Percentiles rank a stretch among this genome's conserved stretches.
These are phyloP conservation scores for Saitozyma sp. DNA, from an alignment of 768 basidiomycete species.

Conservation along the genomic window DNA sequence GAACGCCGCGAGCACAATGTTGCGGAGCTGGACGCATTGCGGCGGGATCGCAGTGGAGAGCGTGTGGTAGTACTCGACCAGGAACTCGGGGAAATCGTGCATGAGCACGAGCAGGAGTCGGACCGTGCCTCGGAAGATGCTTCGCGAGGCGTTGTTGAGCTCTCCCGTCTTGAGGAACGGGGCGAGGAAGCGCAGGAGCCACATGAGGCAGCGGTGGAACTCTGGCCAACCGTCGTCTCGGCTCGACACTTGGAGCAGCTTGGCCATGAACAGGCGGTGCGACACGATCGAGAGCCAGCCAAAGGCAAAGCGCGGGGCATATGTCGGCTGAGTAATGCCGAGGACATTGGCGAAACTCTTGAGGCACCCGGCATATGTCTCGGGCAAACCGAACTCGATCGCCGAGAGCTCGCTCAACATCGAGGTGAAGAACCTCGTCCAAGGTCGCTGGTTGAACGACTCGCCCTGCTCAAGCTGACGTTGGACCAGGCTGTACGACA, in stretches of 20 bases:
- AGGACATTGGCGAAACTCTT: conserved; percentile 89
- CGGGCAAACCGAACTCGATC: conserved; percentile 79
- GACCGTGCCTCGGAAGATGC: conserved; percentile 85
- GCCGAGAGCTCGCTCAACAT: conserved; percentile 86
- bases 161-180: conserved; percentile 79
- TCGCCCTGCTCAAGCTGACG: conserved; percentile 90
- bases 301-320: conserved; percentile 97
- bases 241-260: conserved; percentile 72
- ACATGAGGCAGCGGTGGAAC: conserved; percentile 90
- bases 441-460: conserved; percentile 93
- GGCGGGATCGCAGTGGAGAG: conserved; percentile 90
- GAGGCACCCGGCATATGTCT: conserved; percentile 74
- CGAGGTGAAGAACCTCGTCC: conserved; percentile 97
- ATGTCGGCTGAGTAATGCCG: conserved; percentile 91
- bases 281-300: conserved; percentile 97
- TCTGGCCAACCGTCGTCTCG: conserved; percentile 96
- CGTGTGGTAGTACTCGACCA: conserved; percentile 94
- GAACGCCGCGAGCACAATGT: conserved; percentile 94
- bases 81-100: conserved; percentile 98
- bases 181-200: conserved; percentile 89
- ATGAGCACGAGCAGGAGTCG: conserved; percentile 90
- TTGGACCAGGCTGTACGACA: conserved; percentile 91
- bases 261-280: conserved; percentile 96
- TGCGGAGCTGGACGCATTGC: conserved; percentile 91
- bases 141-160: conserved; percentile 74